Percentiles rank a stretch among this genome's conserved stretches.
Conservation (phyloP, 495 filamentous ascomycete species). For the Mycothermus thermophilus region DNA sequence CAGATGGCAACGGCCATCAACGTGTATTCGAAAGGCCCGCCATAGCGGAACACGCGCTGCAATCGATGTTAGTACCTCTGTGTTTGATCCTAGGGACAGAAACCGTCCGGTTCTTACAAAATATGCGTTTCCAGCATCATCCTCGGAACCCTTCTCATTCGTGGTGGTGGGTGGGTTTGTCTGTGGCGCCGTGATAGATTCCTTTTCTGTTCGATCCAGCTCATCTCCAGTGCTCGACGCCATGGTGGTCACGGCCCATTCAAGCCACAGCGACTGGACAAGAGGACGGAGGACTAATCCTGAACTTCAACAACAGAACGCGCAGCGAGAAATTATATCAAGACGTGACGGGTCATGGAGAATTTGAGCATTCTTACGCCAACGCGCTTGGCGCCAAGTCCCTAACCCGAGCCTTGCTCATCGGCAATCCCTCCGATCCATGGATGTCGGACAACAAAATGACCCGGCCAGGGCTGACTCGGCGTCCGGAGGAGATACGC, state of each 20-base stretch:
- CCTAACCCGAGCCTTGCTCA: background rate
- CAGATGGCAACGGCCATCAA: conserved; percentile 9
- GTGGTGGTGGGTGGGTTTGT: background rate
- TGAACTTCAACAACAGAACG: too few relatives aligned
- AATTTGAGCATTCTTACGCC: background rate
- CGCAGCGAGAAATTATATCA: too few relatives aligned
- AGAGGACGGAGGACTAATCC: too few relatives aligned
- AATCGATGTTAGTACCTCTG: background rate
- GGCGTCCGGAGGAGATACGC: too few relatives aligned
- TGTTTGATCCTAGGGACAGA: background rate
- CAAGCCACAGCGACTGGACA: too few relatives aligned
- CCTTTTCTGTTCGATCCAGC: background rate
- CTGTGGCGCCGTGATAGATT: background rate
- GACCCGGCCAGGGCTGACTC: background rate
- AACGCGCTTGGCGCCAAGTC: conserved; percentile 4
- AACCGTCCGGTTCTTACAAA: conserved; percentile 1
- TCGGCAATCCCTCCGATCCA: background rate
- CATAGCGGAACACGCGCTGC: conserved; percentile 15
- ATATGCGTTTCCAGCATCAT: conserved; percentile 5
- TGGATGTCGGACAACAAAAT: background rate
- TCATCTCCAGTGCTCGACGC: background rate
- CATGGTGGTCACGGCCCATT: too few relatives aligned
- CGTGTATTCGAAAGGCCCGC: conserved; percentile 5
- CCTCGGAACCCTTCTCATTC: background rate
- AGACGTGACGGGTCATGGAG: background rate